Base-by-base conservation (phyloP, 129 eudicot species). In the Apium graveolens region DNA sequence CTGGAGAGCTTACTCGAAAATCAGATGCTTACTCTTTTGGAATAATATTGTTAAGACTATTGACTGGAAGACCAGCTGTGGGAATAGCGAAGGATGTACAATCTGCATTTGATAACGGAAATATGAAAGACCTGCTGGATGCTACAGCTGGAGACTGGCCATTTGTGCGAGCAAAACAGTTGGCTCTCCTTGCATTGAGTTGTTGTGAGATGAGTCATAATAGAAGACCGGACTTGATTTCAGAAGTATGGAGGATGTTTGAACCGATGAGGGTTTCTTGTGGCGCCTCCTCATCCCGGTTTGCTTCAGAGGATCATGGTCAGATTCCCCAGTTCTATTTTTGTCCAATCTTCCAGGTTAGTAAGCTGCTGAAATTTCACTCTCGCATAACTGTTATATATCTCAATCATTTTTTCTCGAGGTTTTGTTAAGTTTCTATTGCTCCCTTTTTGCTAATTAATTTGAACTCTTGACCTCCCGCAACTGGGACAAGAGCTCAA, bases 111-210 rank as follows among this genome's bases (percentile, higher is more conserved):
- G 87, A 86, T 80, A 81, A 88, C 24, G 97, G 86, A 35, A 79
- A 86, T 38, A 48, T 96, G 85, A 84, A 90, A 21, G 74, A 72
- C 63, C 35, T 90, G 11, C 51, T 96, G 78, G 97, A 92, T 78
- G 87, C 90, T 24, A 87, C 97, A 43, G 97, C 97, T 57, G 97
- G 97, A 42, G 91, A 96, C 39, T 96, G 99, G 97, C 97, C 97
- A 26, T 91, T 88, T 86, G 92, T 91, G 76, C 97, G 86, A 72
- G 99, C 99, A 4, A 87, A 89, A 80, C 97, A 92, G 85, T 68
- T 96, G 90, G 97, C 90, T 82, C 91, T 80, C 75, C 41, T 90
- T 14, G 99, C 91, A 73, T 32, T 92, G 75, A 82, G 91, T 62
- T 96, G 99, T 78, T 89, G 95, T 75, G 90, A 92, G 35, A 79